Evolutionary conservation across 352 stramenopile genomes (phyloP), one percentile per base, ranked within the genome.

Genomic region (Globisporangium rhizosaccharum): DNA sequence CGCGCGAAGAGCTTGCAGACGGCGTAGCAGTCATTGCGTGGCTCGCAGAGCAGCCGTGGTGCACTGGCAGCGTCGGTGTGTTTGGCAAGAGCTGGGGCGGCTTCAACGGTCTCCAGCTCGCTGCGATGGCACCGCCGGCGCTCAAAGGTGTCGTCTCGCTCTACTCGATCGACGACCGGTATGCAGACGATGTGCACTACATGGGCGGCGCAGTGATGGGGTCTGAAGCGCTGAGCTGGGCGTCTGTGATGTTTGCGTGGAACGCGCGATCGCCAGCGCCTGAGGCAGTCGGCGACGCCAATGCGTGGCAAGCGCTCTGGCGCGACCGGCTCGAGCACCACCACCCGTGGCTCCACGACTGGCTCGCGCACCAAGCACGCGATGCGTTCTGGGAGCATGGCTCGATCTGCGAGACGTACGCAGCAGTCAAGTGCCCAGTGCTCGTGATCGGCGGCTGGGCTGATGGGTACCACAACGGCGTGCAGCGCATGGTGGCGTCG

Each of bases 31-130:
- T 82, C 37, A 79, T 82, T 61, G 65, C 63, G 46, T 82, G 73
- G 73, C 67, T 82, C 23, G 66, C 73, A 12, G 14, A 39, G 39
- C 73, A 82, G 47, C 52, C 62, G n/a, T 82, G 73, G 73, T 70
- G 73, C 59, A 71, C 68, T 0, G 73, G 73, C 51, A 63, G 60
- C 33, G 60, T 66, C 39, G 73, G 73, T 11, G 42, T 82, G 42
- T 80, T 82, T 46, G 73, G 73, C 52, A 82, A 82, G 53, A 82
- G 73, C 48, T 82, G 73, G 73, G 73, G 73, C 37, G 73, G 73
- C 17, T 80, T 82, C 54, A 82, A 82, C 33, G 73, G 73, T 0
- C 56, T 82, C 30, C 73, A 82, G 60, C 58, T 82, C 59, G 73
- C 71, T 1, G 66, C 66, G n/a, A 68, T 77, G 58, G 55, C 54